Percentiles rank a stretch among this genome's conserved stretches.
phyloP scores from a whole-genome alignment of 371 early-diverging fungal species.

The Rozella allomycis region DNA sequence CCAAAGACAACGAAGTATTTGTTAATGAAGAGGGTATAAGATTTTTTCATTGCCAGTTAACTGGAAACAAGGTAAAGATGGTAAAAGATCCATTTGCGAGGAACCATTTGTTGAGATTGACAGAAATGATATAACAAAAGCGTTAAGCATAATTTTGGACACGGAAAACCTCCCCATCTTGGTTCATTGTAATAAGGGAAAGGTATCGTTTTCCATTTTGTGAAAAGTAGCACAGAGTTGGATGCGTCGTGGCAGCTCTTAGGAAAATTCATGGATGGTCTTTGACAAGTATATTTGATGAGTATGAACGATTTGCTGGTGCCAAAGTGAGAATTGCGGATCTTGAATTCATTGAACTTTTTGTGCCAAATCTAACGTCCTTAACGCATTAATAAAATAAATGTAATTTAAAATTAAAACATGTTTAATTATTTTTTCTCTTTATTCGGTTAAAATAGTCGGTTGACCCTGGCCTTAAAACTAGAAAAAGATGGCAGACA shows the following conservation, averaged over 20 bases:
- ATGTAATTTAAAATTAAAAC: too few relatives aligned
- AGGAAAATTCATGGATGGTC: conserved; percentile 83
- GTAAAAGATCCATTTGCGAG: conserved; percentile 8
- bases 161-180: conserved; percentile 28
- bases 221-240: conserved; percentile 47
- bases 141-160: conserved; percentile 46
- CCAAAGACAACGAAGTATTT: conserved; percentile 52
- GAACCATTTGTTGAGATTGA: conserved; percentile 82
- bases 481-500: not conserved
- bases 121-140: conserved; percentile 44
- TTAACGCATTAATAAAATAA: too few relatives aligned
- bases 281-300: conserved; percentile 83
- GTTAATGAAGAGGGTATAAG: conserved; percentile 42
- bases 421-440: too few relatives aligned
- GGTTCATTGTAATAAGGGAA: conserved; percentile 83
- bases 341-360: conserved; percentile 46
- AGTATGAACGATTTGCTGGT: conserved; percentile 76
- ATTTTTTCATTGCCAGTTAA: conserved; percentile 49
- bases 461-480: too few relatives aligned
- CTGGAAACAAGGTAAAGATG: conserved; percentile 51
- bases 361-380: too few relatives aligned
- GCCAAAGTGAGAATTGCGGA: conserved; percentile 67
- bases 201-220: conserved; percentile 19
- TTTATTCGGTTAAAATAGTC: too few relatives aligned
- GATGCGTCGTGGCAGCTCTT: conserved; percentile 78